Conservation (phyloP, 176 grass and related monocot genomes). For the Melocanna baccifera region DNA sequence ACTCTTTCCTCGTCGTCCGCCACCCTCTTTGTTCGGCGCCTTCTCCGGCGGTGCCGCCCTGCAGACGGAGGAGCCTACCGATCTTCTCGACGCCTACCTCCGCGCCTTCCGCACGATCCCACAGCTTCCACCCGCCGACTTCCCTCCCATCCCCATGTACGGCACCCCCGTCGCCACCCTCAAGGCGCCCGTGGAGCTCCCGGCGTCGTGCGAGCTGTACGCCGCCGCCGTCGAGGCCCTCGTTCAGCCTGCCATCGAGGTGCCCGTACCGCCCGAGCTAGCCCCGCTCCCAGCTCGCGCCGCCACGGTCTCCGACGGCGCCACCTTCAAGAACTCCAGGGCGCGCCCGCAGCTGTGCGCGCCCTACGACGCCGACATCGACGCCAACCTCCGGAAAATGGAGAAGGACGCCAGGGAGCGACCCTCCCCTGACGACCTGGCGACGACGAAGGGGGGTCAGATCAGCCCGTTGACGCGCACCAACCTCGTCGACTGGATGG, state of each 20-base stretch:
- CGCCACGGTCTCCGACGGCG: not conserved
- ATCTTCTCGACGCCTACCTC: not conserved
- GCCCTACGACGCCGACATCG: slow-evolving; percentile 16
- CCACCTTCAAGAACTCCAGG: not conserved
- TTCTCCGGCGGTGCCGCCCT: not conserved
- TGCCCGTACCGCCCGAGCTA: not conserved
- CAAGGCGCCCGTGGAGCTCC: not conserved
- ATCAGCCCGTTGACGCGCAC: not conserved
- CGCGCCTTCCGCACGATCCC: not conserved
- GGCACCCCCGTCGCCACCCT: not conserved
- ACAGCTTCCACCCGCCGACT: not conserved
- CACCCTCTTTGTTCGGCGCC: not conserved
- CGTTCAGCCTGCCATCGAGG: not conserved
- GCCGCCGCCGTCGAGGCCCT: not conserved
- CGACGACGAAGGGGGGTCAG: not conserved
- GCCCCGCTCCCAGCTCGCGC: not conserved
- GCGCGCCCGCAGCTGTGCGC: not conserved
- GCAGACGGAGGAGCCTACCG: not conserved
- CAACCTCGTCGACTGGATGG: not conserved
- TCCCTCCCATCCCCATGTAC: not conserved
- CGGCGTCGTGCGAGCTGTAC: not conserved
- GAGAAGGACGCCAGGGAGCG: not conserved
- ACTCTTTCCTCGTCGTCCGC: not conserved
- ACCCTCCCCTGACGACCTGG: slow-evolving; percentile 1
- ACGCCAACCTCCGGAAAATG: not conserved